Evolutionary conservation across 1,284 basidiomycete species (phyloP).

Genomic region (Trichosporon faecale): DNA sequence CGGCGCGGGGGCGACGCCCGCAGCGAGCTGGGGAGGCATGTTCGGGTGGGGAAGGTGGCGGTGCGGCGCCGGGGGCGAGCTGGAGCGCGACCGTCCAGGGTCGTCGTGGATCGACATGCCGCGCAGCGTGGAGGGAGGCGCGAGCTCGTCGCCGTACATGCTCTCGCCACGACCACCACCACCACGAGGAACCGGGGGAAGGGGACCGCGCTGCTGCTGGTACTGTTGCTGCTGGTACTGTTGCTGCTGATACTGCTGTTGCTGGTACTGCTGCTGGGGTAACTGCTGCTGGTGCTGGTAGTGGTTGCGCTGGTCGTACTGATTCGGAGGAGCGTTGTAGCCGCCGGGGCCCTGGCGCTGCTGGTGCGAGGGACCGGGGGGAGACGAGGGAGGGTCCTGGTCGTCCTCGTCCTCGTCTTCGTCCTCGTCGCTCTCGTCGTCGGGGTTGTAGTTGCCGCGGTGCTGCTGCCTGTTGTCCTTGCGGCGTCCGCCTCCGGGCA

Average conservation of each 20-base stretch:
- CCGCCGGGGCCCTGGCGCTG: not conserved
- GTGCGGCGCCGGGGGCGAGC: constrained; percentile 22
- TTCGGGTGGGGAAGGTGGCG: constrained; percentile 26
- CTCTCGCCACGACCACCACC: constrained; percentile 7
- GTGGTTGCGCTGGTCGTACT: not conserved
- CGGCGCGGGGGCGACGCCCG: constrained; percentile 57
- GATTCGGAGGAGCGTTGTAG: constrained; percentile 1
- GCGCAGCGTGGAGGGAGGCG: constrained; percentile 6
- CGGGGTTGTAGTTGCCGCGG: constrained; percentile 12
- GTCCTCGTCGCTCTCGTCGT: constrained; percentile 60
- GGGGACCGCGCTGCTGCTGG: constrained; percentile 9
- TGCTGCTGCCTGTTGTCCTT: constrained; percentile 9
- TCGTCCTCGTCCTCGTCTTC: constrained; percentile 67
- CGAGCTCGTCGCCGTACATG: constrained; percentile 15
- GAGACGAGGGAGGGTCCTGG: constrained; percentile 17
- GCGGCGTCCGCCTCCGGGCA: constrained; percentile 41
- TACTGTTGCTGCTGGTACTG: constrained; percentile 12
- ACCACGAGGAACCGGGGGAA: constrained; percentile 4
- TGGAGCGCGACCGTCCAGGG: constrained; percentile 17
- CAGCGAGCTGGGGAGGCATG: constrained; percentile 11
- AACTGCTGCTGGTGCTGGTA: constrained; percentile 15
- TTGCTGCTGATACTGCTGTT: constrained; percentile 17
- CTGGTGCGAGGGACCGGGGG: not conserved
- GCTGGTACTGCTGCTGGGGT: constrained; percentile 7
- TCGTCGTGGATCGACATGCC: constrained; percentile 21